Evolutionary conservation across 2,329 filamentous ascomycete species (phyloP).

Genomic region (Thielaviopsis ethacetica): DNA sequence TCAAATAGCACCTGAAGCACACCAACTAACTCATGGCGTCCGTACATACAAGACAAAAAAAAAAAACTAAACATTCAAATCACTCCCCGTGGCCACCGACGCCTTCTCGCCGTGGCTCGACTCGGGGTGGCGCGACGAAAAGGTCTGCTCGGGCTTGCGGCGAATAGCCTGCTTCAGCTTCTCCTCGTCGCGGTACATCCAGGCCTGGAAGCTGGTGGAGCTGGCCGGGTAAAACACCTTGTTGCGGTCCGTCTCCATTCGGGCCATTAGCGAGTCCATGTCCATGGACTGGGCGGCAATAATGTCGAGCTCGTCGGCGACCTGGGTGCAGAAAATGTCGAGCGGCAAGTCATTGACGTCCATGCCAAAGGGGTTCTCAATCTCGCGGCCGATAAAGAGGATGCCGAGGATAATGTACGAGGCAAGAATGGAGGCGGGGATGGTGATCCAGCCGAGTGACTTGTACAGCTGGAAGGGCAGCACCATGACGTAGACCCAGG

Average conservation of each 20-base stretch:
- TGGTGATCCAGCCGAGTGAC: conserved; percentile 53
- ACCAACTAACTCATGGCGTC: too few relatives aligned
- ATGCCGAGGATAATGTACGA: conserved; percentile 75
- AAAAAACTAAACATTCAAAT: conserved; percentile 6
- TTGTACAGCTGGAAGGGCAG: conserved; percentile 65
- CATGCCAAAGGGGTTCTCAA: conserved; percentile 71
- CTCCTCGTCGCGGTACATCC: conserved; percentile 26
- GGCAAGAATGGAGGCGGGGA: conserved; percentile 55
- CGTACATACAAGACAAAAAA: too few relatives aligned
- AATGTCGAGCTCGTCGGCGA: conserved; percentile 58
- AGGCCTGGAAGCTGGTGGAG: conserved; percentile 21
- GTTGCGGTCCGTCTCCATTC: conserved; percentile 24
- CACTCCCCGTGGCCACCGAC: not conserved
- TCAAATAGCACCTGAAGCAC: too few relatives aligned
- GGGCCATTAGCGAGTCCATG: conserved; percentile 18
- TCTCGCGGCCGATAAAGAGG: conserved; percentile 56
- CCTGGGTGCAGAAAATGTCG: conserved; percentile 59
- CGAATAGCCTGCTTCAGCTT: conserved; percentile 24
- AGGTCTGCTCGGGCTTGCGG: conserved; percentile 24
- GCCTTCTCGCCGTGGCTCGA: conserved; percentile 1
- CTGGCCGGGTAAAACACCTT: conserved; percentile 41
- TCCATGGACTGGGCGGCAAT: conserved; percentile 37
- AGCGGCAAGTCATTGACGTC: conserved; percentile 72
- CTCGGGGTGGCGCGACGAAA: conserved; percentile 13
- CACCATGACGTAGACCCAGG: conserved; percentile 66